Evolutionary conservation across 2,329 filamentous ascomycete species (phyloP).

Genomic region (Clathrospora elynae): DNA sequence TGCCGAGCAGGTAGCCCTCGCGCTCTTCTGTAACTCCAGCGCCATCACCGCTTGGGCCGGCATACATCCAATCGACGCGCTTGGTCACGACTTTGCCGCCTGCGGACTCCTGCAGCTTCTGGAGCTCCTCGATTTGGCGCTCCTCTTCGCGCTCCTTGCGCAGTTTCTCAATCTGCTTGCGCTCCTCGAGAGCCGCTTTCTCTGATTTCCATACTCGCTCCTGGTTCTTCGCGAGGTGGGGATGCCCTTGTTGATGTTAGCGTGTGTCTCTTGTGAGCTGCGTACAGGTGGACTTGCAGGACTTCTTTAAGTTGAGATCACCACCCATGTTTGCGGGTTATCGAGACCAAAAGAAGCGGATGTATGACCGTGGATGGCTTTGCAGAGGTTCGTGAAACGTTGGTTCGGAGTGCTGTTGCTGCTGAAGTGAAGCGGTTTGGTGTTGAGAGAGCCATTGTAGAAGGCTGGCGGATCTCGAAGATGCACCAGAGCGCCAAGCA

Average conservation of each 20-base stretch:
- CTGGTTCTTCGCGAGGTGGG: constrained; percentile 87
- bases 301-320: constrained; percentile 89
- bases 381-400: background rate
- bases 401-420: background rate
- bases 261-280: no score
- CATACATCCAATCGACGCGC: constrained; percentile 98
- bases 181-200: constrained; percentile 88
- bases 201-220: constrained; percentile 89
- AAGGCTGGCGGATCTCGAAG: constrained; percentile 12
- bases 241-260: no score
- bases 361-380: no score
- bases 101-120: constrained; percentile 84
- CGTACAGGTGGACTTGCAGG: no score
- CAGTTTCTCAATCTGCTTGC: constrained; percentile 89
- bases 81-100: constrained; percentile 80
- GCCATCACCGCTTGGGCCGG: constrained; percentile 78
- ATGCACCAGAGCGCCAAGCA: constrained; percentile 15
- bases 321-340: constrained; percentile 78
- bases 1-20: constrained; percentile 91
- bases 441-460: background rate
- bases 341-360: no score
- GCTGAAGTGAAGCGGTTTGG: background rate
- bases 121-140: constrained; percentile 86
- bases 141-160: constrained; percentile 94
- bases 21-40: constrained; percentile 75